A percentile compares a stretch with the other conserved stretches of the same genome.
These are phyloP conservation scores for Rhizopogon vinicolor DNA, from an alignment of 768 basidiomycete species.

Conservation along the genomic window DNA sequence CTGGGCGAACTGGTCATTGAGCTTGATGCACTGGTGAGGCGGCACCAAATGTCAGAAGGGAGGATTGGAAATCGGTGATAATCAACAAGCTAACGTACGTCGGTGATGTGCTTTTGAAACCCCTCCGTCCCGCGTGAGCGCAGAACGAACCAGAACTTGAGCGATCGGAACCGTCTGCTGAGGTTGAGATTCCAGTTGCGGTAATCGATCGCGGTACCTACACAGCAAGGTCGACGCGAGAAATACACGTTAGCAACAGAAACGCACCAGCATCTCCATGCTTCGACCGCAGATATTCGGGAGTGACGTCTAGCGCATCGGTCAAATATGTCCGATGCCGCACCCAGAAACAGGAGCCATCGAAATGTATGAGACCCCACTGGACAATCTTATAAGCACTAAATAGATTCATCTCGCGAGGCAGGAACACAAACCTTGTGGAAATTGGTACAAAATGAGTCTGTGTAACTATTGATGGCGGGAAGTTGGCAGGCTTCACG, in stretches of 20 bases:
- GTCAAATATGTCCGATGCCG: background rate
- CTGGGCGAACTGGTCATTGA: slow-evolving; percentile 54
- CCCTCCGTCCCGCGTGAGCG: slow-evolving; percentile 78
- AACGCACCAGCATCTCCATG: too few relatives aligned
- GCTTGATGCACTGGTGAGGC: slow-evolving; percentile 46
- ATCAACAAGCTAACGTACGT: slow-evolving; percentile 31
- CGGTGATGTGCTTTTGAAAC: slow-evolving; percentile 72
- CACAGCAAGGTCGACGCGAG: too few relatives aligned
- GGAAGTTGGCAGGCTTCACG: slow-evolving; percentile 56
- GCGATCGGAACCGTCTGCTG: slow-evolving; percentile 81
- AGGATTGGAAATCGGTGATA: background rate
- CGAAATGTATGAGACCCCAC: slow-evolving; percentile 92
- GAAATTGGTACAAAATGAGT: slow-evolving; percentile 87
- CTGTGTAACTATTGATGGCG: slow-evolving; percentile 69
- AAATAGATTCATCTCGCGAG: background rate
- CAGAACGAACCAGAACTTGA: slow-evolving; percentile 92
- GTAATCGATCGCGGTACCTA: too few relatives aligned
- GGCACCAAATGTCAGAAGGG: background rate
- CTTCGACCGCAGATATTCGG: too few relatives aligned
- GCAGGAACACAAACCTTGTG: slow-evolving; percentile 45
- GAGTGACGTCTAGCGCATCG: too few relatives aligned
- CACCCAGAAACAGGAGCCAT: slow-evolving; percentile 78
- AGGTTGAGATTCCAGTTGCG: slow-evolving; percentile 38
- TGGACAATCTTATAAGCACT: slow-evolving; percentile 17
- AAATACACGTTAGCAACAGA: too few relatives aligned